phyloP scores from a whole-genome alignment of 2,329 filamentous ascomycete genomes.

The Torrubiella hemipterigena region DNA sequence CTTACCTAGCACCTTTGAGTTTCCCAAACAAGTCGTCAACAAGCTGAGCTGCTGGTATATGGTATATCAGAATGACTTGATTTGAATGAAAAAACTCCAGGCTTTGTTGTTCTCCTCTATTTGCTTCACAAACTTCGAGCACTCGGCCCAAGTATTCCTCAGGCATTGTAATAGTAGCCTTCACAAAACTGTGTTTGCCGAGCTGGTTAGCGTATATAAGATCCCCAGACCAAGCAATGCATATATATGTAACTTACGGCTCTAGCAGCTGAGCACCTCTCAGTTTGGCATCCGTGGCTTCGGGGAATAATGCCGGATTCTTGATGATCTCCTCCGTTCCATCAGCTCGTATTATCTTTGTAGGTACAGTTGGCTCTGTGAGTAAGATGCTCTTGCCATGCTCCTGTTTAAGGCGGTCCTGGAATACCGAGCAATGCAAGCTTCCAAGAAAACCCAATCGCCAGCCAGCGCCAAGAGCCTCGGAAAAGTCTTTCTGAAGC shows the following conservation, averaged over 20 bases:
- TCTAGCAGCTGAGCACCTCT: slow-evolving; percentile 35
- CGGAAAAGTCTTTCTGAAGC: slow-evolving; percentile 84
- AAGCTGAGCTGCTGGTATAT: slow-evolving; percentile 74
- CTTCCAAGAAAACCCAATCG: slow-evolving; percentile 92
- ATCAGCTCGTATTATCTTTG: slow-evolving; percentile 68
- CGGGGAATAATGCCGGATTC: slow-evolving; percentile 82
- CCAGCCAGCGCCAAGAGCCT: slow-evolving; percentile 89
- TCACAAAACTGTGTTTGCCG: slow-evolving; percentile 56
- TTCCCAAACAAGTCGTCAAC: slow-evolving; percentile 98
- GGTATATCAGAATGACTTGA: slow-evolving; percentile 91
- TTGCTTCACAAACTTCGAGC: slow-evolving; percentile 87
- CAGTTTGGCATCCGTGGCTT: slow-evolving; percentile 38
- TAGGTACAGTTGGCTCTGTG: slow-evolving; percentile 88
- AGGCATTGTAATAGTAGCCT: slow-evolving; percentile 77
- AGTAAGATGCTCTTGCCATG: slow-evolving; percentile 94
- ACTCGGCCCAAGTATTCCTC: slow-evolving; percentile 90
- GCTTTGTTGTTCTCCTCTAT: slow-evolving; percentile 76
- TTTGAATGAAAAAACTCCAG: slow-evolving; percentile 84
- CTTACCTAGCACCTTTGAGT: slow-evolving; percentile 69
- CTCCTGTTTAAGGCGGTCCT: slow-evolving; percentile 87
- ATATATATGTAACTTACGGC: slow-evolving; percentile 30
- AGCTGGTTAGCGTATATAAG: background rate
- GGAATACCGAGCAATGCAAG: slow-evolving; percentile 96
- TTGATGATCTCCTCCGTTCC: slow-evolving; percentile 70
- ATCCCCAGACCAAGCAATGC: background rate